Percentiles rank a stretch among this genome's conserved stretches.
These are phyloP conservation scores for Stephanodiscus minutulus DNA, from an alignment of 108 stramenopile species.

Conservation along the genomic window DNA sequence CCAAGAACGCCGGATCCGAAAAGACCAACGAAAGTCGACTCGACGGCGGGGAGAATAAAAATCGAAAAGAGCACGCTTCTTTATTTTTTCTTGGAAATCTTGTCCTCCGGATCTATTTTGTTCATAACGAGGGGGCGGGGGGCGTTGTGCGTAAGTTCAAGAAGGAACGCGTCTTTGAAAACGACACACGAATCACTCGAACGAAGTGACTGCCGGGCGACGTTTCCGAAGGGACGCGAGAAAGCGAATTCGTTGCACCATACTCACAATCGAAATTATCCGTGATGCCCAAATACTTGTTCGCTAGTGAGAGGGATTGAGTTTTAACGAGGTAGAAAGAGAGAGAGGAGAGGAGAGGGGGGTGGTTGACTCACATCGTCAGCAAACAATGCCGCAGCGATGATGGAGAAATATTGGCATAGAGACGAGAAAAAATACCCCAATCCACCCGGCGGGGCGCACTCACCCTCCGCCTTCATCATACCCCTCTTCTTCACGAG, in stretches of 20 bases:
- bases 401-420: neutral
- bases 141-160: neutral
- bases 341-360: neutral
- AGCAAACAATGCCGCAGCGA: neutral
- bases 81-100: conserved; percentile 8
- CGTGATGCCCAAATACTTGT: conserved; percentile 63
- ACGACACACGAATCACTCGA: neutral
- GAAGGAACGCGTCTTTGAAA: neutral
- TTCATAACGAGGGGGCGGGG: neutral
- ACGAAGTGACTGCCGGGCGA: neutral
- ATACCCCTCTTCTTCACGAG: conserved; percentile 92
- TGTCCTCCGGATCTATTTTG: conserved; percentile 11
- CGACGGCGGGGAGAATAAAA: neutral
- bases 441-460: neutral
- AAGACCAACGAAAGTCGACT: neutral
- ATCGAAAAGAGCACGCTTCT: too few relatives aligned
- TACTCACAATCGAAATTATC: conserved; percentile 74
- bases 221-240: neutral
- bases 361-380: too few relatives aligned
- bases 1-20: neutral
- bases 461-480: conserved; percentile 69
- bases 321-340: neutral
- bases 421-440: neutral
- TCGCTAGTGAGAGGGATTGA: conserved; percentile 19
- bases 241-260: neutral